Conservation (phyloP, 2,329 filamentous ascomycete genomes). For the Talaromyces sp. region DNA sequence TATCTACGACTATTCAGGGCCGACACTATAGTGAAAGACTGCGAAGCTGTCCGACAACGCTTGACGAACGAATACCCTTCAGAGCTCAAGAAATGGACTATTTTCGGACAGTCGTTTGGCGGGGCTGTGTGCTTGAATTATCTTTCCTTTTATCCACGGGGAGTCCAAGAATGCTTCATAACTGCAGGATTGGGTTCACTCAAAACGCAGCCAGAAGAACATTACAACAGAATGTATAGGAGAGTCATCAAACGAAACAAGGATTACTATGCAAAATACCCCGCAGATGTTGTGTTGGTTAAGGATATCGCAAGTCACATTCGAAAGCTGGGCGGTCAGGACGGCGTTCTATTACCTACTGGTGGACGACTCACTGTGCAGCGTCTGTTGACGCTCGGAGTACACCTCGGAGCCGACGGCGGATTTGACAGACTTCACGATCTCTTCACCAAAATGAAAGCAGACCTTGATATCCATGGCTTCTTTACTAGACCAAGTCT, state of each 20-base stretch:
- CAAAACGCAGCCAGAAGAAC: constrained; percentile 64
- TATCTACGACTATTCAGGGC: constrained; percentile 83
- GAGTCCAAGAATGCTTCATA: constrained; percentile 75
- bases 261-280: constrained; percentile 79
- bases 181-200: constrained; percentile 80
- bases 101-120: constrained; percentile 88
- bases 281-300: constrained; percentile 69
- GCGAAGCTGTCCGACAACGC: constrained; percentile 75
- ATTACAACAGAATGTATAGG: constrained; percentile 68
- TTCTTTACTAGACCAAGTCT: constrained; percentile 57
- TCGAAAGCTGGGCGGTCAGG: constrained; percentile 30
- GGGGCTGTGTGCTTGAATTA: constrained; percentile 84
- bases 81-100: constrained; percentile 72
- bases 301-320: constrained; percentile 32
- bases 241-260: constrained; percentile 70
- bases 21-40: constrained; percentile 83
- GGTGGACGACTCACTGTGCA: constrained; percentile 54
- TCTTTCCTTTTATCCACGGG: constrained; percentile 71
- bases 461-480: constrained; percentile 63
- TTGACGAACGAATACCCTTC: constrained; percentile 66
- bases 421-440: neutral
- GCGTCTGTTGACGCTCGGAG: neutral
- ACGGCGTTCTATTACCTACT: constrained; percentile 60
- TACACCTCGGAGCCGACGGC: neutral
- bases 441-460: neutral